phyloP scores from a whole-genome alignment of 441 rosid species.

The Kokia cookei region DNA sequence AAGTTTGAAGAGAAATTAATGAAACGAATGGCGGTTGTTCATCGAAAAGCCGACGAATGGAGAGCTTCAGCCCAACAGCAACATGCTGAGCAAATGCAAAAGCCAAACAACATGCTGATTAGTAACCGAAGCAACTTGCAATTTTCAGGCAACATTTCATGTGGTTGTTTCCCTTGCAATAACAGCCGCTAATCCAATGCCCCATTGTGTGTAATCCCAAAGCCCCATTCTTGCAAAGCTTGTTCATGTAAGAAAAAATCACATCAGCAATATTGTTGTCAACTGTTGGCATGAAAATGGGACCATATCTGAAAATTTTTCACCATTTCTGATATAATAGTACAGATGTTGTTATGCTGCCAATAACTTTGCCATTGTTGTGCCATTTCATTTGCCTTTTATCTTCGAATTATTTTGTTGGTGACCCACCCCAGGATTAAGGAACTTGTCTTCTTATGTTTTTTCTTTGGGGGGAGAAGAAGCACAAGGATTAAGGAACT shows the following conservation, averaged over 20 bases:
- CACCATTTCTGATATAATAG: background rate
- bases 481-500: background rate
- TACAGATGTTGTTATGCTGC: background rate
- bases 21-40: conserved; percentile 80
- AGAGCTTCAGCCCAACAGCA: conserved; percentile 61
- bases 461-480: too few species aligned
- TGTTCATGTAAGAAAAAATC: background rate
- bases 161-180: conserved; percentile 75
- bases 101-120: conserved; percentile 35
- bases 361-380: background rate
- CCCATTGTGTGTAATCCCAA: background rate
- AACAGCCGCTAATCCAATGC: conserved; percentile 9
- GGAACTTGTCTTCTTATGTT: background rate
- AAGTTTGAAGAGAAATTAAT: conserved; percentile 77
- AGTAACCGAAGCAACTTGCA: conserved; percentile 22
- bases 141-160: conserved; percentile 41
- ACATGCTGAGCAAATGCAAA: conserved; percentile 55
- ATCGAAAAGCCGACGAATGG: conserved; percentile 76
- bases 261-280: background rate
- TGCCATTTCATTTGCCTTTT: background rate
- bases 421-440: background rate
- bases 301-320: background rate
- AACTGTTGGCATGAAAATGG: conserved; percentile 2
- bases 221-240: conserved; percentile 1
- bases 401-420: background rate